Conservation (phyloP, 768 basidiomycete genomes). For the Russula abietina region DNA sequence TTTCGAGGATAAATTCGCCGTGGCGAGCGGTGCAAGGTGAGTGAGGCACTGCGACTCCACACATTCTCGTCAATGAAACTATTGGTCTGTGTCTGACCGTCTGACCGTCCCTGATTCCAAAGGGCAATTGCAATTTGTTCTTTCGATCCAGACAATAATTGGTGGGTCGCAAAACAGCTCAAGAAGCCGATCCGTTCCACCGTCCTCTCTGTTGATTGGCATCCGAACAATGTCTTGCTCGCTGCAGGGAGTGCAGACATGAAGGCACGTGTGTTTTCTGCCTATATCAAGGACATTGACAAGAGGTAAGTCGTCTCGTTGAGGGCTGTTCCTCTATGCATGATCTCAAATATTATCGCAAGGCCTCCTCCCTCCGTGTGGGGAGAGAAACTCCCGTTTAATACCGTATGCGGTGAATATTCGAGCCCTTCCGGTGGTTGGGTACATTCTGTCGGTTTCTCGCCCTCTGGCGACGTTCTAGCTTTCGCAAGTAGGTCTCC, state of each 20-base stretch:
- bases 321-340: not conserved
- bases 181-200: conserved; percentile 98
- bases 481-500: conserved; percentile 80
- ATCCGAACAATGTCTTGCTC: conserved; percentile 96
- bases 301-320: conserved; percentile 51
- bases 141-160: conserved; percentile 95
- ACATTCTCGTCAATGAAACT: not conserved
- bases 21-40: conserved; percentile 91
- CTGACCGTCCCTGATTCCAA: conserved; percentile 1
- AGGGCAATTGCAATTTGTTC: conserved; percentile 95
- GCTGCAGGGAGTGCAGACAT: conserved; percentile 97
- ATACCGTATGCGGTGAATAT: conserved; percentile 95
- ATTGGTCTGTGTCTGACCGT: too few species aligned
- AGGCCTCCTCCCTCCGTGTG: conserved; percentile 88
- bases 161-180: conserved; percentile 96
- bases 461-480: conserved; percentile 89
- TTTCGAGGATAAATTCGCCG: conserved; percentile 97
- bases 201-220: conserved; percentile 93
- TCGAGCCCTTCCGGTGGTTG: conserved; percentile 86
- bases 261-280: conserved; percentile 96
- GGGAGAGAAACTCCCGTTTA: conserved; percentile 98
- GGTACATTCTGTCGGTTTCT: conserved; percentile 95
- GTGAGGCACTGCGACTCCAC: conserved; percentile 17
- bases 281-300: conserved; percentile 98
- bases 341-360: not conserved